Evolutionary conservation across 2,329 filamentous ascomycete genomes (phyloP).

Genomic region (Arthrobotrys megalospora): DNA sequence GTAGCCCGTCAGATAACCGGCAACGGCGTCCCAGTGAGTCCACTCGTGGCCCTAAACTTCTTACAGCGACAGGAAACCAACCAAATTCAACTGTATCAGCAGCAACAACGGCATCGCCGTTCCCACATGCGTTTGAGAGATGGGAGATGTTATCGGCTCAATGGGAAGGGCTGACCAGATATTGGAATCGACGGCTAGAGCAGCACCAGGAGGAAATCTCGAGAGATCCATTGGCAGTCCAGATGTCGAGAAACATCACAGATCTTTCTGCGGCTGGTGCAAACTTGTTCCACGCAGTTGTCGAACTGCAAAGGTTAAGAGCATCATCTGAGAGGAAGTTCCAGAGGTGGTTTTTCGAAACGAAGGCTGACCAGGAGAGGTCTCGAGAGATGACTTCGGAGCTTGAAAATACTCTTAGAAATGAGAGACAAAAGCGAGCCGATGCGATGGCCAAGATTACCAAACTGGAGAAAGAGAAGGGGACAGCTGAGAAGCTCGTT

Average conservation of each 20-base stretch:
- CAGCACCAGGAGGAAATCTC: conserved; percentile 89
- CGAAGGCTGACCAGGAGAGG: conserved; percentile 86
- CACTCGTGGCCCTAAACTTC: conserved; percentile 62
- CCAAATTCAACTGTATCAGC: conserved; percentile 55
- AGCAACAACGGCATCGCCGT: conserved; percentile 69
- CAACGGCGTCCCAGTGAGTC: conserved; percentile 65
- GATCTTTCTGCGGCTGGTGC: conserved; percentile 97
- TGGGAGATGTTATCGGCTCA: conserved; percentile 98
- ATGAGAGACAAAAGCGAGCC: conserved; percentile 79
- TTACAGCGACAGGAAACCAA: conserved; percentile 61
- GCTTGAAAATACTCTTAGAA: conserved; percentile 81
- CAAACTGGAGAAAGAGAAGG: conserved; percentile 78
- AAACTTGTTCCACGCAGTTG: conserved; percentile 96
- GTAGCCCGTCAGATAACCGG: conserved; percentile 60
- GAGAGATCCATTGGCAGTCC: conserved; percentile 84
- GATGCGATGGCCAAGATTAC: conserved; percentile 74
- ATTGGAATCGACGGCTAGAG: conserved; percentile 95
- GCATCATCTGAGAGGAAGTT: conserved; percentile 98
- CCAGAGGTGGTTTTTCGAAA: conserved; percentile 98
- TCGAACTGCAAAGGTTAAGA: conserved; percentile 91
- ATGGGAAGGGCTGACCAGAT: conserved; percentile 97
- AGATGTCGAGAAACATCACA: conserved; percentile 92
- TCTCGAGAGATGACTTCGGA: conserved; percentile 85
- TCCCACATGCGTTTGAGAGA: conserved; percentile 96
- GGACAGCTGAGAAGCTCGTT: conserved; percentile 81